Evolutionary conservation across 2,329 filamentous ascomycete species (phyloP), one percentile per base, ranked within the genome.

Genomic region (Rutstroemia sp.): DNA sequence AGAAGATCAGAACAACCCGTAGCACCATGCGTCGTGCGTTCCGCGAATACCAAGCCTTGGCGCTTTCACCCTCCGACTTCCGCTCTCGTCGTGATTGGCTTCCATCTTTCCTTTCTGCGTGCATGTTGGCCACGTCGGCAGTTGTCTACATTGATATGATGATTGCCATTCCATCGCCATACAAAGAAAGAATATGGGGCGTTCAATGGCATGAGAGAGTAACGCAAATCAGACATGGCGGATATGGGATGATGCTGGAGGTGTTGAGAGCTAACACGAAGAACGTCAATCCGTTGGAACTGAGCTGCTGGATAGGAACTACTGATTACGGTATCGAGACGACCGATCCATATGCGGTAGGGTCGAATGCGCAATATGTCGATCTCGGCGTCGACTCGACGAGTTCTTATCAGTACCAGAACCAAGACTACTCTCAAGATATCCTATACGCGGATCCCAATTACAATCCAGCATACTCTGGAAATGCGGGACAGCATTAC

Each of bases 131-230:
- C 5, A 48, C 53, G 17, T 44, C 58, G 7, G 59, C 59, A 5
- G 51, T 61, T n/a, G 30, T 59, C 1, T 60, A 58, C 38, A 36
- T 61, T 8, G 59, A 61, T 45, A 58, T 56, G 25, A 34, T 61
- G 27, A 25, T 59, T 19, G 51, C 46, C 5, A 51, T 51, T n/a
- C 59, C 57, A 38, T 58, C 59, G 7, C 58, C 59, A 4, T 60
- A 54, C 17, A 61, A 51, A 40, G 58, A 61, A 36, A 53, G 59
- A 17, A 61, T 61, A 25, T 61, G 59, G 59, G 59, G 59, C 3
- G 34, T 14, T 38, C 27, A 19, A 17, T 61, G 57, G 59, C 51
- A 56, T n/a, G 46, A 60, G 3, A 52, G 46, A 17, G 54, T 60
- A 10, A 38, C 49, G 2, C 48, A 56, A n/a, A 58, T 61, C 8